These are phyloP conservation scores for Quercus variabilis DNA, from an alignment of 306 rosid species.

Conservation along the genomic window DNA sequence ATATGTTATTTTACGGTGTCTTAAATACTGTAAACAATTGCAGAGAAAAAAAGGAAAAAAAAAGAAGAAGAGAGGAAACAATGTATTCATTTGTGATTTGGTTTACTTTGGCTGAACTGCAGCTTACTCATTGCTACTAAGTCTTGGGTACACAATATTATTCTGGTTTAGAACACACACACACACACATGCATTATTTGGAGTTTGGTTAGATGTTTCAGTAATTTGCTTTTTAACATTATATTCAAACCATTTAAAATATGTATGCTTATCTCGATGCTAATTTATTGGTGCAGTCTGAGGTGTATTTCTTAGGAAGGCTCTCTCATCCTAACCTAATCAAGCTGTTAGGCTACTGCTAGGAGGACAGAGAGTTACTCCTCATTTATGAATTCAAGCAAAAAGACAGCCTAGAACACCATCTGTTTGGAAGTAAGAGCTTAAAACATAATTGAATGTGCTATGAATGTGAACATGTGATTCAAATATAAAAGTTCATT, in stretches of 20 bases:
- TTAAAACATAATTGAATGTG: constrained; percentile 3
- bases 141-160: no score
- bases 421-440: constrained; percentile 87
- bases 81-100: no score
- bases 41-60: no score
- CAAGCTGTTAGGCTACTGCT: constrained; percentile 78
- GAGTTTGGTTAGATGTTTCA: not conserved
- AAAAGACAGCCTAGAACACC: constrained; percentile 84
- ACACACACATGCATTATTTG: not conserved
- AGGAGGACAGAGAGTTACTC: constrained; percentile 71
- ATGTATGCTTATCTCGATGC: not conserved
- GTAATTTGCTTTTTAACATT: not conserved
- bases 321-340: constrained; percentile 95
- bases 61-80: no score
- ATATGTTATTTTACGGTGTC: not conserved
- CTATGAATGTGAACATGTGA: constrained; percentile 14
- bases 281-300: constrained; percentile 64
- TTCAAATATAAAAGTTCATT: not conserved
- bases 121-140: no score
- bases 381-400: constrained; percentile 92
- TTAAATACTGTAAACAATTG: no score
- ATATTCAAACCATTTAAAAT: not conserved
- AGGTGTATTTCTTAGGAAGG: constrained; percentile 76
- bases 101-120: no score
- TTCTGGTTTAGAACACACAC: no score